A percentile compares a stretch with the other conserved stretches of the same genome.
phyloP scores from a whole-genome alignment of 768 basidiomycete species.

The Boletus sensibilis region DNA sequence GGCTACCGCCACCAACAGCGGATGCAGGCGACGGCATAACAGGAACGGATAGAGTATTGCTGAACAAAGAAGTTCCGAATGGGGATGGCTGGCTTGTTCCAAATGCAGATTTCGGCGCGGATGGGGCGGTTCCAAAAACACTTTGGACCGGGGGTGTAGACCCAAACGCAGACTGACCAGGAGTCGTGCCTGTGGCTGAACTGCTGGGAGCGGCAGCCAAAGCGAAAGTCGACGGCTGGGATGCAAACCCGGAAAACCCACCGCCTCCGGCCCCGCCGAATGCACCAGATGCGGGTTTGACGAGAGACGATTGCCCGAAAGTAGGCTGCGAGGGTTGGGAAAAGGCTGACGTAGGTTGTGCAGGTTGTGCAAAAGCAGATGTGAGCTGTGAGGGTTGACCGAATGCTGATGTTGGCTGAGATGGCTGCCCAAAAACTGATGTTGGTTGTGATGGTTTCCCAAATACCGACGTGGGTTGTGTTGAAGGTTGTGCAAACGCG shows the following conservation, averaged over 20 bases:
- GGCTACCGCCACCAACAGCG: slow-evolving; percentile 17
- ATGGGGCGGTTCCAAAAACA: slow-evolving; percentile 12
- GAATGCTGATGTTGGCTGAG: slow-evolving; percentile 37
- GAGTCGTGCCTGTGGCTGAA: slow-evolving; percentile 1
- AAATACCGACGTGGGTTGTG: slow-evolving; percentile 36
- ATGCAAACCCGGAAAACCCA: slow-evolving; percentile 54
- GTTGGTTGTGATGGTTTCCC: slow-evolving; percentile 29
- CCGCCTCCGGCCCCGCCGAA: slow-evolving; percentile 45
- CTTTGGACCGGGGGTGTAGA: slow-evolving; percentile 17
- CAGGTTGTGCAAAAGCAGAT: slow-evolving; percentile 34
- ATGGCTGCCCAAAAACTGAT: slow-evolving; percentile 33
- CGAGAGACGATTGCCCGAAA: slow-evolving; percentile 40
- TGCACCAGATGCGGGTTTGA: slow-evolving; percentile 52
- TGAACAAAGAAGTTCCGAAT: slow-evolving; percentile 28
- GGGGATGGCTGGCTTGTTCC: slow-evolving; percentile 19
- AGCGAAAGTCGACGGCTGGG: slow-evolving; percentile 45
- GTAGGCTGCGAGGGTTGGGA: slow-evolving; percentile 33
- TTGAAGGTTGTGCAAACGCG: slow-evolving; percentile 26
- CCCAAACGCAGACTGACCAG: slow-evolving; percentile 25
- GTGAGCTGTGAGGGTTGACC: slow-evolving; percentile 31
- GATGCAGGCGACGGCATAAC: slow-evolving; percentile 18
- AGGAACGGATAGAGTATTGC: slow-evolving; percentile 20
- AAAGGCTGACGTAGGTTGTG: slow-evolving; percentile 27
- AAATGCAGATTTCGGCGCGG: slow-evolving; percentile 20
- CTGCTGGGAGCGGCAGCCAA: slow-evolving; percentile 8